Conservation (phyloP, 2,329 filamentous ascomycete species). For the Hymenoscyphus repandus region DNA sequence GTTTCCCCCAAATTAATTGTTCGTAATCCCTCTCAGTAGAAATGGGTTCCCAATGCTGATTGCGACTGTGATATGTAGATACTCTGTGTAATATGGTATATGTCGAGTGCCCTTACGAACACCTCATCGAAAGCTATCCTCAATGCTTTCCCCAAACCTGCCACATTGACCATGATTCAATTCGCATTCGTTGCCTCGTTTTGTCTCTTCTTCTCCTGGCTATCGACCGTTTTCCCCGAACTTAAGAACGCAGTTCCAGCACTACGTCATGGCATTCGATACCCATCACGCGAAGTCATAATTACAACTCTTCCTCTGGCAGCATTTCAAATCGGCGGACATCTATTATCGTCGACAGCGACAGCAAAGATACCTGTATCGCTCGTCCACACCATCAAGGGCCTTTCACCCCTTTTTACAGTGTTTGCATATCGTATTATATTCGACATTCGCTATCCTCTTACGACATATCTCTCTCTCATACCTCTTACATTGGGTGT, state of each 20-base stretch:
- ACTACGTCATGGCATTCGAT: conserved; percentile 76
- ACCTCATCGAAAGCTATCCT: conserved; percentile 97
- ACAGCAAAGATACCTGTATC: conserved; percentile 95
- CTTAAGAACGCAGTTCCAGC: conserved; percentile 70
- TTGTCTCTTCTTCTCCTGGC: conserved; percentile 73
- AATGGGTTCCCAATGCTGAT: conserved; percentile 25
- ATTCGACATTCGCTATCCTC: conserved; percentile 83
- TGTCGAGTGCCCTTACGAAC: conserved; percentile 91
- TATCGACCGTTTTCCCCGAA: conserved; percentile 66
- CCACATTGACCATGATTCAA: conserved; percentile 87
- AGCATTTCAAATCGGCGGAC: conserved; percentile 86
- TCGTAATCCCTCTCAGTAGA: conserved; percentile 33
- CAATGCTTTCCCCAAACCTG: conserved; percentile 83
- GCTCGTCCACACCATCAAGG: conserved; percentile 97
- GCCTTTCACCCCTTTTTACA: conserved; percentile 90
- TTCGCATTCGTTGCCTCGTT: conserved; percentile 89
- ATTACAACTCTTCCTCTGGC: conserved; percentile 85
- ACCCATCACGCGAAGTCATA: conserved; percentile 76
- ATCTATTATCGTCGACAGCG: conserved; percentile 88
- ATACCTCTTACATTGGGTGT: conserved; percentile 93
- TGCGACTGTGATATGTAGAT: conserved; percentile 44
- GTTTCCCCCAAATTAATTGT: conserved; percentile 86
- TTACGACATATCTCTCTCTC: conserved; percentile 80
- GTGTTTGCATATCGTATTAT: conserved; percentile 87
- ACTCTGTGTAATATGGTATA: conserved; percentile 88